These are phyloP conservation scores for Rhizopogon roseolus DNA, from an alignment of 768 basidiomycete genomes.

Conservation along the genomic window DNA sequence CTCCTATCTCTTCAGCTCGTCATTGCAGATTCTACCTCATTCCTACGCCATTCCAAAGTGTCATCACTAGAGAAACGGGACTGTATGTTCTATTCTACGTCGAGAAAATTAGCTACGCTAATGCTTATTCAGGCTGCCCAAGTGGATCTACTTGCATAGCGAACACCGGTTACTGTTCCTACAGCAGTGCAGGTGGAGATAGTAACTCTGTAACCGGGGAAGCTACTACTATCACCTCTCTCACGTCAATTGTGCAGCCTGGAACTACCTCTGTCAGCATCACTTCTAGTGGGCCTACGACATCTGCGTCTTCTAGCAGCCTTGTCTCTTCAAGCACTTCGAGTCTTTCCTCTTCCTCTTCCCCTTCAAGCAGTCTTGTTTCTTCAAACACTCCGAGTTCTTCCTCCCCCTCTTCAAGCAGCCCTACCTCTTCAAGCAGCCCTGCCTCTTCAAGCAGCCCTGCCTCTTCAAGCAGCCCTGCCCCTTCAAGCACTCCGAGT, in stretches of 20 bases:
- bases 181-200: slow-evolving; percentile 2
- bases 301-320: neutral
- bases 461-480: too few relatives aligned
- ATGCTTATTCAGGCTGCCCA: slow-evolving; percentile 12
- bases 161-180: neutral
- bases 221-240: neutral
- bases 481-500: too few relatives aligned
- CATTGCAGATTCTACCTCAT: neutral
- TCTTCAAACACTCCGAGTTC: too few relatives aligned
- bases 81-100: slow-evolving; percentile 10
- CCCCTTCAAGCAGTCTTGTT: too few relatives aligned
- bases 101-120: neutral
- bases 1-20: neutral
- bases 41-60: neutral
- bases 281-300: neutral
- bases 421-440: too few relatives aligned
- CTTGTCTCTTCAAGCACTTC: too few relatives aligned
- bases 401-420: too few relatives aligned
- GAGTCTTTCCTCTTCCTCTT: too few relatives aligned
- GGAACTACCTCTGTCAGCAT: neutral
- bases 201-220: neutral
- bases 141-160: slow-evolving; percentile 6
- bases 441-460: too few relatives aligned
- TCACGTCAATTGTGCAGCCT: neutral
- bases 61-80: neutral